Base-by-base conservation (phyloP, 2,329 filamentous ascomycete genomes). In the Botrytis hyacinthi region DNA sequence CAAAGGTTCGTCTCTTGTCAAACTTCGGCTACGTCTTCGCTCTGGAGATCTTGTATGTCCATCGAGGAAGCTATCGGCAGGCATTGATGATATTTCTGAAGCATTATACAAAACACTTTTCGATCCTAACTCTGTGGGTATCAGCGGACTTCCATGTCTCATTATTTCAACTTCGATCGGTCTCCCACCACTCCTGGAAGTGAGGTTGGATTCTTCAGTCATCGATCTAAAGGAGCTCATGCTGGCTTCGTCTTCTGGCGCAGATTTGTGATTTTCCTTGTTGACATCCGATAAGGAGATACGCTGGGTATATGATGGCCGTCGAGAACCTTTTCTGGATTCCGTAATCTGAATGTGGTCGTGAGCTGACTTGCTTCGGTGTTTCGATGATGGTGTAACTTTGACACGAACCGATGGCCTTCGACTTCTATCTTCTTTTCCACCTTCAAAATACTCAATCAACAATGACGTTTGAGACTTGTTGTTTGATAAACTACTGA, bases 321-420 rank as follows among this genome's bases (percentile, higher is more conserved):
- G 95, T 79, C 92, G 89, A 76, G 89, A 87, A 76, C 90, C 89
- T 81, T 90, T 92, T 73, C 91, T 91, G 48, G 65, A 68, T 83
- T 96, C 93, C 73, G 93, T 97, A 81, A 97, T 94, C 83, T 96
- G 91, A 75, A 97, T 91, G 80, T 93, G 93, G 81, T 95, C 93
- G 82, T 90, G 90, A 69, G 82, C 83, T 86, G 80, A 83, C 71
- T 79, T 78, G 62, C 78, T 78, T 74, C 77, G 76, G 74, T 78
- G 81, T 86, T 87, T 77, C 84, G 84, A 87, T 57, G 89, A 90
- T 63, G 91, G 91, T 54, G 90, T 92, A 73, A 93, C 90, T 78
- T 91, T 88, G 71, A 93, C 91, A 78, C 91, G 85, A 48, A 93
- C 90, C 79, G 90, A 93, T 26, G 91, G 91, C 76, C 90, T 85